phyloP scores from a whole-genome alignment of 2,329 filamentous ascomycete species.

The Scedosporium minutisporum region DNA sequence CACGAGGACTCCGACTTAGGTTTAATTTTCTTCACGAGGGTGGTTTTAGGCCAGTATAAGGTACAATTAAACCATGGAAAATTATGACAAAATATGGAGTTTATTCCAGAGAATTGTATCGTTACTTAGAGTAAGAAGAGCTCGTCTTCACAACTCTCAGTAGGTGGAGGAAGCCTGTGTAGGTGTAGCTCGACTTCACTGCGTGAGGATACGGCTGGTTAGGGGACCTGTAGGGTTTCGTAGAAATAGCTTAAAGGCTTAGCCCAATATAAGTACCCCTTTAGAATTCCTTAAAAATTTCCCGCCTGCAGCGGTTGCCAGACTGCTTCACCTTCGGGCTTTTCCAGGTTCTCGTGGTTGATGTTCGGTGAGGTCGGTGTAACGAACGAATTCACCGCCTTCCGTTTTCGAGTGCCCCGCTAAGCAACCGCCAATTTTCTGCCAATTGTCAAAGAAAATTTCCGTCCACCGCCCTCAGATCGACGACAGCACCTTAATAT shows the following conservation, averaged over 20 bases:
- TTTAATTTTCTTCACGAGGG: neutral
- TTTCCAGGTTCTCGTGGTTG: neutral
- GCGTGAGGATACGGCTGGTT: no score
- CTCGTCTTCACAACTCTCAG: no score
- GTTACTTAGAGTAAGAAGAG: no score
- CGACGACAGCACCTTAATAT: no score
- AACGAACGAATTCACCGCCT: neutral
- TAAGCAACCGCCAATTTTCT: neutral
- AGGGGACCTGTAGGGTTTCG: no score
- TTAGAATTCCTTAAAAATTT: no score
- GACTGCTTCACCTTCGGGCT: no score
- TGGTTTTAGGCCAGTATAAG: neutral
- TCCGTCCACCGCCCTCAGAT: constrained; percentile 1
- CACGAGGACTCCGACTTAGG: neutral
- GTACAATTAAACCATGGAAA: neutral
- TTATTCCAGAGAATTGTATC: neutral
- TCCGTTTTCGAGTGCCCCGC: neutral
- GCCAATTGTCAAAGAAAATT: constrained; percentile 6
- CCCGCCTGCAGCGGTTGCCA: no score
- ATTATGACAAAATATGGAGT: neutral
- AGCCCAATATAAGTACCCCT: no score
- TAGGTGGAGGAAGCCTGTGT: no score
- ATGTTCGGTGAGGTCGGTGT: neutral
- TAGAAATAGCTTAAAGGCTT: no score
- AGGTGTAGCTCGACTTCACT: no score